These are phyloP conservation scores for Agrocybe pediades DNA, from an alignment of 768 basidiomycete genomes.

Conservation along the genomic window DNA sequence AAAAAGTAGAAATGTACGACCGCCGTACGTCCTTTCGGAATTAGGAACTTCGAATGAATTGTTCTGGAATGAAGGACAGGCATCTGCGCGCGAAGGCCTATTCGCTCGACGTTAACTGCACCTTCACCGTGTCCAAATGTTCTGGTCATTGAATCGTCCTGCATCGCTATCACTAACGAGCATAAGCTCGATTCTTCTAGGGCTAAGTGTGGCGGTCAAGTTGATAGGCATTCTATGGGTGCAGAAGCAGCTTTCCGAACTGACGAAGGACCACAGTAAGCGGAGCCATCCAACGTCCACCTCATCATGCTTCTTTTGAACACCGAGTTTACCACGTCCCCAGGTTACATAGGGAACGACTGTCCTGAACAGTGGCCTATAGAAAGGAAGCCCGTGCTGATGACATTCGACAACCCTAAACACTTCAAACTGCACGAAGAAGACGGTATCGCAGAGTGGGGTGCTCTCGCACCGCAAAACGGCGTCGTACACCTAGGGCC, in stretches of 20 bases:
- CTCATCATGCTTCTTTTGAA: not conserved
- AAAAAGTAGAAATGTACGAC: not conserved
- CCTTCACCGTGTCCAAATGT: conserved; percentile 13
- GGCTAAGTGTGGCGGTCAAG: conserved; percentile 22
- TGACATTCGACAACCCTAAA: conserved; percentile 34
- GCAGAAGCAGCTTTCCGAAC: conserved; percentile 17
- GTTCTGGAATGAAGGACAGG: not conserved
- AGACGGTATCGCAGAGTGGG: conserved; percentile 32
- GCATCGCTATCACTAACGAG: conserved; percentile 11
- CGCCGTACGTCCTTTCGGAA: not conserved
- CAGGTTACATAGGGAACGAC: conserved; percentile 32
- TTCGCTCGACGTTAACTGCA: not conserved
- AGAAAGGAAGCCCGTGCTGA: conserved; percentile 27
- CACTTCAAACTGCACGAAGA: conserved; percentile 29
- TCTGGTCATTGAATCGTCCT: conserved; percentile 5
- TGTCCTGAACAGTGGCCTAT: conserved; percentile 34
- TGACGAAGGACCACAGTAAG: conserved; percentile 28
- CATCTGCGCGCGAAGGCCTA: not conserved
- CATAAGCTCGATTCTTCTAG: conserved; percentile 19
- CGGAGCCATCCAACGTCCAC: conserved; percentile 1
- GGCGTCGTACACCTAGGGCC: conserved; percentile 34
- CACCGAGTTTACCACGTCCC: not conserved
- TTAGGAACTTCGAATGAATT: not conserved
- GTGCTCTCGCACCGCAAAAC: conserved; percentile 27
- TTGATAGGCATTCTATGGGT: conserved; percentile 22